Percentiles rank a stretch among this genome's conserved stretches.
These are phyloP conservation scores for Pseudonitzschia multistriata DNA, from an alignment of 108 stramenopile genomes.

Conservation along the genomic window DNA sequence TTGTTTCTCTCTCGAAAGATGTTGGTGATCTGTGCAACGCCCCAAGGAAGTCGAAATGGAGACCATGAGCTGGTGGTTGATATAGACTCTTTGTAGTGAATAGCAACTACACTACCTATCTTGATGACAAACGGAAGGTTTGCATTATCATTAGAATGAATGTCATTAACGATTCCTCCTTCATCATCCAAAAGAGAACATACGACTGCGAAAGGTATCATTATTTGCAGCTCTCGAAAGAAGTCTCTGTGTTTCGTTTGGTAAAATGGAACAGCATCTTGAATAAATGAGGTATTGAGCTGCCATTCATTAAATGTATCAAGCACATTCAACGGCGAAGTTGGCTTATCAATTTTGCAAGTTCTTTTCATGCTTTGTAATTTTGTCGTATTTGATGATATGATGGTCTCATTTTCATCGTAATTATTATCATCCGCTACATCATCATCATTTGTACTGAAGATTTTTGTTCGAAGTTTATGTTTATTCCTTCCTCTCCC, in stretches of 20 bases:
- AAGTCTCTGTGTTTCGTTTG: not conserved
- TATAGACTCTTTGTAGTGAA: not conserved
- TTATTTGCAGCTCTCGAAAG: not conserved
- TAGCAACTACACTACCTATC: conserved; percentile 11
- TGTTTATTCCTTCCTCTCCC: not conserved
- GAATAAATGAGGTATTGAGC: not conserved
- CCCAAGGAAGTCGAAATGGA: conserved; percentile 16
- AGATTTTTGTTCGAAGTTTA: too few relatives aligned
- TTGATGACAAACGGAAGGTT: not conserved
- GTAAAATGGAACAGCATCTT: not conserved
- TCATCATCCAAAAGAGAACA: conserved; percentile 4
- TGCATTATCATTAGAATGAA: not conserved
- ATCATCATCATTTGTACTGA: not conserved
- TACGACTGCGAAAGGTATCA: not conserved
- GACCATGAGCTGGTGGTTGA: conserved; percentile 6
- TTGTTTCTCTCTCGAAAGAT: conserved; percentile 9
- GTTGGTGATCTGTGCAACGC: conserved; percentile 23
- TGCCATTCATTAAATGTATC: not conserved
- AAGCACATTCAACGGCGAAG: not conserved
- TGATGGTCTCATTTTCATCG: not conserved
- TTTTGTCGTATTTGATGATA: not conserved
- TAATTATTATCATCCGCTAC: not conserved
- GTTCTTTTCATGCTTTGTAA: too few relatives aligned
- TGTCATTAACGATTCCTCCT: not conserved
- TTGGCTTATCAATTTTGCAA: not conserved